Percentiles rank a stretch among this genome's conserved stretches.
These are phyloP conservation scores for Penicillium paneum DNA, from an alignment of 2,329 filamentous ascomycete genomes.

Conservation along the genomic window DNA sequence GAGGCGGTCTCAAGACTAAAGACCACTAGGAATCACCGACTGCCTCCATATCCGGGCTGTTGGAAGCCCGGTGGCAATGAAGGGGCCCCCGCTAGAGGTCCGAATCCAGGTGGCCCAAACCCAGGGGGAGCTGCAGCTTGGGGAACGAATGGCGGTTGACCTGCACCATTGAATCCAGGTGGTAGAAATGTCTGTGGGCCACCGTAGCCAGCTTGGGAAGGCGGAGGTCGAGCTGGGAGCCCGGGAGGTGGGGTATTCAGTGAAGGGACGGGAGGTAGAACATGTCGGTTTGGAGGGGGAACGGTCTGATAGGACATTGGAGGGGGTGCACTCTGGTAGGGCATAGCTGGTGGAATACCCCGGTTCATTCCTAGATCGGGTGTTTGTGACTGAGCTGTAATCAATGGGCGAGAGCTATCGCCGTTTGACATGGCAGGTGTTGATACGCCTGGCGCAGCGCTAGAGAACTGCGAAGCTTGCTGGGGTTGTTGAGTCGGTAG, in stretches of 20 bases:
- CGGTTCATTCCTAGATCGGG: constrained; percentile 40
- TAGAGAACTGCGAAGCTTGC: constrained; percentile 67
- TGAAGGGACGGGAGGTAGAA: constrained; percentile 53
- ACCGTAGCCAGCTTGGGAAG: constrained; percentile 64
- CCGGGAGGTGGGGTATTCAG: constrained; percentile 49
- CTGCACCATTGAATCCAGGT: constrained; percentile 37
- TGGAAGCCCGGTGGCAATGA: constrained; percentile 45
- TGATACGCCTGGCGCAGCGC: constrained; percentile 36
- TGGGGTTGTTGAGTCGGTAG: constrained; percentile 75
- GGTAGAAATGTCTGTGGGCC: constrained; percentile 51
- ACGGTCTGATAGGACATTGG: constrained; percentile 43
- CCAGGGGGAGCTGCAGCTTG: constrained; percentile 46
- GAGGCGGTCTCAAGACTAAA: background rate
- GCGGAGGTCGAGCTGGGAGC: constrained; percentile 67
- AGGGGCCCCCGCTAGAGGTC: constrained; percentile 31
- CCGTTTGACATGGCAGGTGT: constrained; percentile 46
- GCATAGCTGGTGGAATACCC: constrained; percentile 38
- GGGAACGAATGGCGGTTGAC: constrained; percentile 30
- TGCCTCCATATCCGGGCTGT: constrained; percentile 38
- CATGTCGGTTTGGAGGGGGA: constrained; percentile 50
- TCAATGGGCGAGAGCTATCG: constrained; percentile 37
- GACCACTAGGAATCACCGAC: constrained; percentile 29
- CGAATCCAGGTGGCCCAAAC: constrained; percentile 52
- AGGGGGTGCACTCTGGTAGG: constrained; percentile 44
- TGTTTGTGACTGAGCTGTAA: constrained; percentile 24